Conservation (phyloP, 441 rosid genomes). For the Brassica balearica region DNA sequence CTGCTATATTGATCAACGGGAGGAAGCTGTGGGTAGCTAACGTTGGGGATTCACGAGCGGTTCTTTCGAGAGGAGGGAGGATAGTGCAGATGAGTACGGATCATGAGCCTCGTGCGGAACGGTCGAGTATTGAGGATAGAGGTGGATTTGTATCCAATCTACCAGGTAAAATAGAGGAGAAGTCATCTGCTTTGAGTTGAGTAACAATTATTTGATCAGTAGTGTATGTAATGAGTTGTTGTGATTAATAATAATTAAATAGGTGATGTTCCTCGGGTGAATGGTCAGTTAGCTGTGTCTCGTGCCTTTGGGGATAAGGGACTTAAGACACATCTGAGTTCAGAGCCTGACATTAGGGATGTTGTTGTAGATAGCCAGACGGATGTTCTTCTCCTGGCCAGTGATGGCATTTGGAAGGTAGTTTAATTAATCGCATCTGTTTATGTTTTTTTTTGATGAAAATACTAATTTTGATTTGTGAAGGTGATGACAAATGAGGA, state of each 20-base stretch:
- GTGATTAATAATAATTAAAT: neutral
- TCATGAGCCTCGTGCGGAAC: constrained; percentile 69
- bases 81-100: constrained; percentile 58
- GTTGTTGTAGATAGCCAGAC: constrained; percentile 48
- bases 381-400: constrained; percentile 67
- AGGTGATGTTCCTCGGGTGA: constrained; percentile 79
- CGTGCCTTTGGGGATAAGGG: constrained; percentile 80
- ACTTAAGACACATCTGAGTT: constrained; percentile 66
- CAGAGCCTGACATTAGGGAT: constrained; percentile 61
- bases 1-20: constrained; percentile 67
- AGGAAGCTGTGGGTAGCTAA: constrained; percentile 65
- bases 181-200: neutral
- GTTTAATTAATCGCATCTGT: neutral
- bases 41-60: constrained; percentile 76
- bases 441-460: no score
- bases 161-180: constrained; percentile 53
- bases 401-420: constrained; percentile 77
- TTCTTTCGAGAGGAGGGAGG: constrained; percentile 58
- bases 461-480: neutral
- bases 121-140: constrained; percentile 63
- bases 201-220: neutral
- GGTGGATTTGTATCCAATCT: constrained; percentile 79
- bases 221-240: neutral
- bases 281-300: constrained; percentile 76
- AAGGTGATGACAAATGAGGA: constrained; percentile 87